Evolutionary conservation across 2,329 filamentous ascomycete genomes (phyloP), one percentile per base, ranked within the genome.

Genomic region (Sporothrix curviconia): DNA sequence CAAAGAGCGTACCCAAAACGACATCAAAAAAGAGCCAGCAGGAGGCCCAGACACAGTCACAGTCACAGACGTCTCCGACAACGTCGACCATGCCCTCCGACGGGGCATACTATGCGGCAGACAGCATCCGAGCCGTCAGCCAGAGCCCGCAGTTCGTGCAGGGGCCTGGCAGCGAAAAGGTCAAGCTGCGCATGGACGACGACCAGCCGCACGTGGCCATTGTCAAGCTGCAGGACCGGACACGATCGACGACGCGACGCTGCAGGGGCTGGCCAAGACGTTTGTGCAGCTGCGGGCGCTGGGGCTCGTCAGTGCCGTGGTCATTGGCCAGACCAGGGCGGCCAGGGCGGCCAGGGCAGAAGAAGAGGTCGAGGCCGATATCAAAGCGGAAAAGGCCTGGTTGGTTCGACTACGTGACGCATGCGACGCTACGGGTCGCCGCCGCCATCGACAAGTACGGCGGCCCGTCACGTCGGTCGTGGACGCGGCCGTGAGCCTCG

Each of bases 281-380:
- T 73, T 99, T 40, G 85, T 86, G 30, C 92, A 96, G 69, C 82
- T 99, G 51, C 83, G 85, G 39, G 84, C 86, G 54, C 79, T 99
- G 14, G 92, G 94, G 3, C 80, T 99, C 63, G 78, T 84, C 51
- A 91, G 90, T 60, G 83, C 92, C 19, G 82, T 99, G 0, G 87
- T 97, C 1, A 75, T 96, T 8, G 92, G 96, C 65, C 88, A 85
- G 53, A 53, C 43, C 39, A 36, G 9, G 36, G 30, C 19, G 76
- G 69, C 66, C n/a, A n/a, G 22, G 73, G 59, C 64, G 42, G 63
- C 62, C 62, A 60, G 64, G 36, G 37, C 70, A 74, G 72, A 2
- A n/a, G n/a, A n/a, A n/a, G n/a, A n/a, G n/a, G n/a, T n/a, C n/a
- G n/a, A n/a, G n/a, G n/a, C n/a, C n/a, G n/a, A n/a, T n/a, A n/a